Base-by-base conservation (phyloP, 2,329 filamentous ascomycete genomes). In the Ascochyta koolunga region DNA sequence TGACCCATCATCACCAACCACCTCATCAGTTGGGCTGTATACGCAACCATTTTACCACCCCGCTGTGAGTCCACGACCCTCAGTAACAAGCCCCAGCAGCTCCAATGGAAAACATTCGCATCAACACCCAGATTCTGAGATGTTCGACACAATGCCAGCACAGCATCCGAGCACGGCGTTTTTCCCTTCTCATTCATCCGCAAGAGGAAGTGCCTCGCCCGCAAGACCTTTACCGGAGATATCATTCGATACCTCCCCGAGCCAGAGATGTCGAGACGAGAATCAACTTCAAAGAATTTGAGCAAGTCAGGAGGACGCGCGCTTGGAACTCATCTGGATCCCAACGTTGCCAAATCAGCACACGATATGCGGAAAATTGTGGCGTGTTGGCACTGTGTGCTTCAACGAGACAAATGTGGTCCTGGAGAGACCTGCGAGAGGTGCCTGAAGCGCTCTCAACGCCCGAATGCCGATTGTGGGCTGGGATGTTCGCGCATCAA, bases 371-470 rank as follows among this genome's bases (percentile, higher is more conserved):
- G 79, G 13, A 77, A 78, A 47, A 71, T 75, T 7, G 75, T 75
- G 19, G 77, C 78, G 9, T 81, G 79, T 52, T 81, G 79, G 79
- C 73, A 77, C 24, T 81, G 79, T 54, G 75, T 74, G 4, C 67
- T 81, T 42, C 79, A 81, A 56, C 71, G 79, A 64, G 79, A 80
- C 60, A 76, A 76, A 68, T 79, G 77, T 58, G 70, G 72, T 5
- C 70, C 72, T 19, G 75, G 76, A 35, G 68, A 71, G 5, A 67
- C 61, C n/a, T 77, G 75, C 53, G 68, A 74, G 46, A 70, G 75
- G 44, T 77, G 73, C 56, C 38, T 69, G 43, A 77, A 77, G 58
- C 73, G 75, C 16, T 60, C 74, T 49, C 63, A 74, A 59, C 66
- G 73, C 31, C 57, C 72, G 50, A 69, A 76, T 65, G 68, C 75